Evolutionary conservation across 2,329 filamentous ascomycete genomes (phyloP), one percentile per base, ranked within the genome.

Genomic region (Balansia obtecta): DNA sequence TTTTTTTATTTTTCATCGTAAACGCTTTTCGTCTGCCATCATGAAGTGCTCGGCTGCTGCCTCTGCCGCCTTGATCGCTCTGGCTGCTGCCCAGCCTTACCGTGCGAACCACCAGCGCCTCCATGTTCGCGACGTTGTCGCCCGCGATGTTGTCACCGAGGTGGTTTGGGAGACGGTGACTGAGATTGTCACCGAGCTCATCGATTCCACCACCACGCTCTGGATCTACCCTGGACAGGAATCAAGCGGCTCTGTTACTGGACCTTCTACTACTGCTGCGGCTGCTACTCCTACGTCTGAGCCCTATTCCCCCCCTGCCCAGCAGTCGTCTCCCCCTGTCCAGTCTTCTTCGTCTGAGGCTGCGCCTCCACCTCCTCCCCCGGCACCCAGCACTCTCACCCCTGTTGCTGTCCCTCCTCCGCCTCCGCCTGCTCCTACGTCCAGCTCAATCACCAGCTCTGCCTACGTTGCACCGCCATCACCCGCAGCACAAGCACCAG

Each of bases 101-200:
- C 66, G 61, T 57, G 65, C 68, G 57, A 56, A 57, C 50, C 63
- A 63, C 54, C 61, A 62, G 56, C 68, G 64, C 52, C 66, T 66
- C 53, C 68, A 70, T 30, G 46, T 37, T 34, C 48, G 51, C 37
- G 40, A 44, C 16, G 40, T 46, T 16, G 45, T 56, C 52, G 64
- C 64, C 55, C 65, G 66, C 47, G 70, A 61, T 18, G 52, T 76
- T 13, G 68, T 75, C 56, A 75, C 72, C 41, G 68, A 72, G 58
- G 69, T 69, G 49, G 71, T 71, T 58, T 77, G 72, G 68, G 73
- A 77, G 56, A 76, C 71, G 7, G 70, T 74, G 57, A 70, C 68
- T 3, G 71, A 60, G 55, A 65, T 62, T 46, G 67, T 79, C 53
- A 72, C 74, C 52, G 63, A 73, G 64, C 51, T 68, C 47, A 61